phyloP scores from a whole-genome alignment of 495 filamentous ascomycete species.

The Ramalina intermedia region DNA sequence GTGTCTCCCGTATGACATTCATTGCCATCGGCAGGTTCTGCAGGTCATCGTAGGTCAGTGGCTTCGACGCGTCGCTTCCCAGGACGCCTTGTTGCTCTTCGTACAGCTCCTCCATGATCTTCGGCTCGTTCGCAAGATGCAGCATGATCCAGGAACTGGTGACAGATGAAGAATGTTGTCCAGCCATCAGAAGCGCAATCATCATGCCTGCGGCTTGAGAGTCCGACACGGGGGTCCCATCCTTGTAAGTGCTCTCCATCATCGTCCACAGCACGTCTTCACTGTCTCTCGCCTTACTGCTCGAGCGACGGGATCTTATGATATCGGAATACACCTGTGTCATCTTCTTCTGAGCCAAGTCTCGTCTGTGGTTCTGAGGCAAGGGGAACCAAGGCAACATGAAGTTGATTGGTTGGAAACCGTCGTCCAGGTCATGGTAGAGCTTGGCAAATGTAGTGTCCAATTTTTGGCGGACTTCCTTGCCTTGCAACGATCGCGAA shows the following conservation, averaged over 20 bases:
- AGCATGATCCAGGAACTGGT: conserved; percentile 73
- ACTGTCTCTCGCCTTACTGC: conserved; percentile 29
- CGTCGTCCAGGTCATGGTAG: conserved; percentile 73
- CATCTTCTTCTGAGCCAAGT: conserved; percentile 60
- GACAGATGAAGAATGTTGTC: conserved; percentile 76
- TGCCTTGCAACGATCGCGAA: conserved; percentile 64
- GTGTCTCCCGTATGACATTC: conserved; percentile 64
- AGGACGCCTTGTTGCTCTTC: conserved; percentile 53
- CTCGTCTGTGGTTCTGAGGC: conserved; percentile 66
- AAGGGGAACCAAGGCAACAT: conserved; percentile 74
- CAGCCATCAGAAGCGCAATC: conserved; percentile 81
- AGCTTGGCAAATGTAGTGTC: conserved; percentile 58
- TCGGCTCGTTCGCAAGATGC: conserved; percentile 56
- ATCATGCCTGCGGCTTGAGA: conserved; percentile 80
- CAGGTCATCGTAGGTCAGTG: conserved; percentile 53
- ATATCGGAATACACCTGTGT: conserved; percentile 64
- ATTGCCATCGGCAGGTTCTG: conserved; percentile 53
- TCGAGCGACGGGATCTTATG: conserved; percentile 49
- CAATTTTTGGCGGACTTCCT: conserved; percentile 62
- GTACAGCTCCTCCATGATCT: conserved; percentile 61
- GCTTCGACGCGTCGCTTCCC: conserved; percentile 40
- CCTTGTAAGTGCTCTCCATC: conserved; percentile 66
- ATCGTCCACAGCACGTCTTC: conserved; percentile 71
- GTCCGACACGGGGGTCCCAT: conserved; percentile 56
- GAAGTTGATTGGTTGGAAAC: conserved; percentile 75